These are phyloP conservation scores for Penstemon newberryi DNA, from an alignment of 257 asterid genomes.

Conservation along the genomic window DNA sequence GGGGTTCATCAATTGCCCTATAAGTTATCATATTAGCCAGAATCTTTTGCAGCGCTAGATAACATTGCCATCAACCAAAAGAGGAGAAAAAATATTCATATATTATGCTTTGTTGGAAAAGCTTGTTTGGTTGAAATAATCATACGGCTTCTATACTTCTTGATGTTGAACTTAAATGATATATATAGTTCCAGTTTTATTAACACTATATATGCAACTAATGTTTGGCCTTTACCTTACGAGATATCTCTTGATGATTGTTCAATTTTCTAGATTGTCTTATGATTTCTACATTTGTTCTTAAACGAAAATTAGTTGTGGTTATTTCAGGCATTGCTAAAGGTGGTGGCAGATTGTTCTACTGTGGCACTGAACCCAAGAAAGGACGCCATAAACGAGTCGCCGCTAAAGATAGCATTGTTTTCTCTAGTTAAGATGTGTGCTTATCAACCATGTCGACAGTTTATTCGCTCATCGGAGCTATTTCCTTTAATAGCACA, in stretches of 20 bases:
- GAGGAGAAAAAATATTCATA: background rate
- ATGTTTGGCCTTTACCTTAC: no score
- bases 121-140: background rate
- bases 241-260: no score
- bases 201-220: no score
- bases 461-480: slow-evolving; percentile 74
- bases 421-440: slow-evolving; percentile 93
- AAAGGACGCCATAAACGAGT: slow-evolving; percentile 71
- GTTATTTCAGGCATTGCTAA: slow-evolving; percentile 70
- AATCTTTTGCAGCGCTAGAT: no score
- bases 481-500: slow-evolving; percentile 66
- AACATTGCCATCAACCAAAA: background rate
- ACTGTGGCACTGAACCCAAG: slow-evolving; percentile 71
- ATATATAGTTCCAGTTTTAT: no score
- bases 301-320: background rate
- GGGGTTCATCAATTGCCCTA: background rate
- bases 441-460: slow-evolving; percentile 83
- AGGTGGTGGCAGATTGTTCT: slow-evolving; percentile 82
- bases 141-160: background rate
- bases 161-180: background rate
- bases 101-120: no score
- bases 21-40: background rate
- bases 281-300: slow-evolving; percentile 9
- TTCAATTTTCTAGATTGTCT: background rate
- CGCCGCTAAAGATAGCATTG: slow-evolving; percentile 85